Evolutionary conservation across 1,284 basidiomycete species (phyloP), one percentile per base, ranked within the genome.

Genomic region (Sanguinoderma infundibulare): DNA sequence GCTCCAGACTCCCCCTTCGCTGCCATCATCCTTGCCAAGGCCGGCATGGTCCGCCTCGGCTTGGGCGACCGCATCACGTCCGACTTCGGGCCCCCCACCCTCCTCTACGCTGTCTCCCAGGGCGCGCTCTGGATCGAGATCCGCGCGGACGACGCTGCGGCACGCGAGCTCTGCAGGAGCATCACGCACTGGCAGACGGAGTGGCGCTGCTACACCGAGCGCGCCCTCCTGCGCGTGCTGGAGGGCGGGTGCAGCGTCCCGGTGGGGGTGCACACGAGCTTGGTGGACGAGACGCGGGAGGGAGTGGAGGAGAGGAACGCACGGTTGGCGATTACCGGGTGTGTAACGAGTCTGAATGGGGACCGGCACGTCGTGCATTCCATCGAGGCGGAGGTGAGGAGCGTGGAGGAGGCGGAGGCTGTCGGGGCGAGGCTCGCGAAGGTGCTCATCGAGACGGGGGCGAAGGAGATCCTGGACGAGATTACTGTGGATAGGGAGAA

Each of bases 161-260:
- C 89, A 3, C 77, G 83, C 44, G 82, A 83, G 57, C 76, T 95
- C 12, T 89, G 94, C 70, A 78, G 82, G 44, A 78, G 79, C 22
- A 75, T 96, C 49, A 92, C 86, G 2, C 91, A 96, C 74, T 86
- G 87, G 79, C 81, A 82, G 70, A 95, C 94, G 0, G 83, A 89
- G 61, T 92, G 89, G 87, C 78, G 73, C 57, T 93, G 91, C 70
- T 79, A 83, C 22, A 94, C 94, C 7, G 98, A 99, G 77, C 87
- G 97, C 12, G 92, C 91, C 1, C 90, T 94, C 74, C 81, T 99
- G 65, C 83, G 90, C 38, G 89, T 92, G 38, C 82, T 99, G 55
- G 97, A 99, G 75, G 98, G 98, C 12, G 98, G 96, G 30, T 99
- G 98, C 76, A 96, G 93, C 62, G 95, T 99, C 1, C 98, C 97